Evolutionary conservation across 163 green algal genomes (phyloP), one percentile per base, ranked within the genome.

Genomic region (Volvox carteri): DNA sequence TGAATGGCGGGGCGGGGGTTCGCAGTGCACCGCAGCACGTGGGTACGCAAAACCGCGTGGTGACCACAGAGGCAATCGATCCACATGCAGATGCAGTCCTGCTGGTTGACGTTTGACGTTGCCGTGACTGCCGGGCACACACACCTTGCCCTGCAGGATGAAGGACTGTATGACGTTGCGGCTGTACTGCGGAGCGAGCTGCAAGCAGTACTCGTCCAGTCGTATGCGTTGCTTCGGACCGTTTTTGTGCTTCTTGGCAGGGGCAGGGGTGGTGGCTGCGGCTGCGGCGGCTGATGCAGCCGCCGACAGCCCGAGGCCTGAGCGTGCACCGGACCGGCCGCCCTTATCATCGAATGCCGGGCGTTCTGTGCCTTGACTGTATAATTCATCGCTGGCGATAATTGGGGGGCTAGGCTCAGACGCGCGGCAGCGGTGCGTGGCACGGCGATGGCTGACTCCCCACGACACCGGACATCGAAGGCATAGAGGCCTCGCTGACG

Each of bases 131-230:
- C 68, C 12, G 21, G 18, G 58, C 58, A 12, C 58, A 35, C 52
- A 12, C 30, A 99, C 97, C 90, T 98, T 98, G 73, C 97, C 93
- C 93, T 93, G 95, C 21, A 94, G 80, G 41, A 99, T 99, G 93
- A 94, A 99, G 14, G 96, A 98, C 90, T 98, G 96, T 1, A 99
- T 92, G 7, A 97, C 92, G 84, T 95, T 97, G 8, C 93, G 92
- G 89, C 92, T 96, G 84, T 96, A 91, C 58, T 98, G 87, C 3
- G 97, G 96, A 42, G 92, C 90, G 75, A 94, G 87, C 79, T 95
- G 94, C 35, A 95, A 25, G 83, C 95, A 98, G 33, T 96, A 86
- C 28, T 99, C 97, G 75, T 99, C 97, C 52, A 99, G 92, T 33
- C 96, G 90, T 54, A 92, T 74, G 62, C 93, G 94, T 65, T 93